Evolutionary conservation across 148 eudicot species (phyloP).

Genomic region (Fagopyrum esculentum): DNA sequence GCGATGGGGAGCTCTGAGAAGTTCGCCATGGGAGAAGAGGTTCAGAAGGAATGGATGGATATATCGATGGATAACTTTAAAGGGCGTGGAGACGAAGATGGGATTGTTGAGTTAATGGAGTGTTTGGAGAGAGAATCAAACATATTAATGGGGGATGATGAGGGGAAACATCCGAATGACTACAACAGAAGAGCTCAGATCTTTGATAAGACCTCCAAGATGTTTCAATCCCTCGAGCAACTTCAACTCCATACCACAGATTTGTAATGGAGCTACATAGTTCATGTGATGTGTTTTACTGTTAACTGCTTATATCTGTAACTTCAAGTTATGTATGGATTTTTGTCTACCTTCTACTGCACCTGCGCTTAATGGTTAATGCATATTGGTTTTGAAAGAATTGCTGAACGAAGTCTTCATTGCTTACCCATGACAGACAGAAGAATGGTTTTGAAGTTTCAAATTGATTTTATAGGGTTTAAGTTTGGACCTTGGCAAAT

Average conservation of each 20-base stretch:
- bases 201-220: slow-evolving; percentile 55
- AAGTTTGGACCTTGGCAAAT: too few relatives aligned
- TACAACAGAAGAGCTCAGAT: slow-evolving; percentile 66
- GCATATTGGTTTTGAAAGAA: too few relatives aligned
- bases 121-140: slow-evolving; percentile 79
- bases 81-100: slow-evolving; percentile 18
- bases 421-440: too few relatives aligned
- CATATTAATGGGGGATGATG: slow-evolving; percentile 50
- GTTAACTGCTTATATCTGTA: too few relatives aligned
- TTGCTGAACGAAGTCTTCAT: too few relatives aligned
- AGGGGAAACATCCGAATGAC: slow-evolving; percentile 52
- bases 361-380: too few relatives aligned
- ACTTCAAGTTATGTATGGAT: too few relatives aligned
- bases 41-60: slow-evolving; percentile 30
- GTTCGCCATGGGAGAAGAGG: slow-evolving; percentile 9
- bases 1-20: background rate
- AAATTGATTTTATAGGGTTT: too few relatives aligned
- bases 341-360: too few relatives aligned
- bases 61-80: slow-evolving; percentile 18
- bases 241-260: background rate
- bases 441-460: too few relatives aligned
- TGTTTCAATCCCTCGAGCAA: slow-evolving; percentile 67
- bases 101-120: slow-evolving; percentile 53
- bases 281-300: too few relatives aligned
- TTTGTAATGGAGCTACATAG: too few relatives aligned